A percentile compares a stretch with the other conserved stretches of the same genome.
These are phyloP conservation scores for Agastache rugosa DNA, from an alignment of 257 asterid species.

Conservation along the genomic window DNA sequence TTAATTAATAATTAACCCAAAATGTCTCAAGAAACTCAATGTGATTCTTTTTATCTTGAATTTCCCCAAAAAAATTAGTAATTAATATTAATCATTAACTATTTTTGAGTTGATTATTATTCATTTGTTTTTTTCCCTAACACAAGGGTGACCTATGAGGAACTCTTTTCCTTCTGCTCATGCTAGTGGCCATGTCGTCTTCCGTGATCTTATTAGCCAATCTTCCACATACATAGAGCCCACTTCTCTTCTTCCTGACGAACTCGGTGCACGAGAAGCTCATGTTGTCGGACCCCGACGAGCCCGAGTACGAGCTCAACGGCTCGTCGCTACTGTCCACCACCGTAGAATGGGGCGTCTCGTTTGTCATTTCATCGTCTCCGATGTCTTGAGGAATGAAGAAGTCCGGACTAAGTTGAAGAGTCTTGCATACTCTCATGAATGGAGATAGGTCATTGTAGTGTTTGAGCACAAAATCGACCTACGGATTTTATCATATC, in stretches of 20 bases:
- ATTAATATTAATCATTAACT: constrained; percentile 27
- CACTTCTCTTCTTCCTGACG: constrained; percentile 85
- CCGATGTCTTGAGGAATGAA: constrained; percentile 84
- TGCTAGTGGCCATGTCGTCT: constrained; percentile 85
- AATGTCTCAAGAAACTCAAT: constrained; percentile 52
- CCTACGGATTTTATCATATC: constrained; percentile 44
- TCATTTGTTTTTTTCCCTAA: constrained; percentile 40
- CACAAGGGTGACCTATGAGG: constrained; percentile 97
- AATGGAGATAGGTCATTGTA: constrained; percentile 78
- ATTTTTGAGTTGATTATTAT: constrained; percentile 11
- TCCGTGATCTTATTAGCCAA: constrained; percentile 55
- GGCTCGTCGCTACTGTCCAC: constrained; percentile 66
- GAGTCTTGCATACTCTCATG: constrained; percentile 70
- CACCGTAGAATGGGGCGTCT: constrained; percentile 67
- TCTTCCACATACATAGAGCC: constrained; percentile 70
- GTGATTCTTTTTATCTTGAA: constrained; percentile 26
- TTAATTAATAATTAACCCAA: constrained; percentile 58
- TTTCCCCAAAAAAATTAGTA: constrained; percentile 22
- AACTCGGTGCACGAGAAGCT: constrained; percentile 77
- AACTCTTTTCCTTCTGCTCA: constrained; percentile 92
- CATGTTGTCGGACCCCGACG: constrained; percentile 74
- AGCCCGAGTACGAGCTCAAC: constrained; percentile 57
- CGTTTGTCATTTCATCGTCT: constrained; percentile 67
- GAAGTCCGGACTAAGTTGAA: constrained; percentile 89
- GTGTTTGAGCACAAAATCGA: constrained; percentile 74